Evolutionary conservation across 2,329 filamentous ascomycete species (phyloP).

Genomic region (Sarocladium oryzae): DNA sequence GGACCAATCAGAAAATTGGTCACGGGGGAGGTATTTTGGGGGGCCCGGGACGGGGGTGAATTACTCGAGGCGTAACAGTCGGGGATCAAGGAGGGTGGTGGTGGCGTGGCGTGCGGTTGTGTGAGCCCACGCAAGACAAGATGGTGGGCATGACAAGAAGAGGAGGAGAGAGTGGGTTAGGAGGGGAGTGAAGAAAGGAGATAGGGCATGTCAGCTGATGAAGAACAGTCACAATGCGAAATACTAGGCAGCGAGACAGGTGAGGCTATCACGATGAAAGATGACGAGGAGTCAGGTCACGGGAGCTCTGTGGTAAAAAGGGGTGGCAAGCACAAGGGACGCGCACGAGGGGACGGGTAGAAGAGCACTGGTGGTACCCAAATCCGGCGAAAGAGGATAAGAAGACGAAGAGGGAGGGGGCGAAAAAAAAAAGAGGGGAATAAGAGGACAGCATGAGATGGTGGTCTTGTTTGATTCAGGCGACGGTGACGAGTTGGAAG

Average conservation of each 20-base stretch:
- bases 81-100: conserved; percentile 3
- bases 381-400: neutral
- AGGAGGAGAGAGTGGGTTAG: neutral
- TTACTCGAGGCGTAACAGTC: conserved; percentile 14
- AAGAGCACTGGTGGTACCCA: neutral
- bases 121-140: too few species aligned
- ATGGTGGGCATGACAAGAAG: neutral
- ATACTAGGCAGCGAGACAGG: neutral
- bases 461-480: too few species aligned
- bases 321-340: neutral
- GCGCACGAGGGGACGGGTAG: neutral
- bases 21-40: conserved; percentile 25
- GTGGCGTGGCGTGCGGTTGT: neutral
- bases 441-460: neutral
- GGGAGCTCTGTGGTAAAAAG: neutral
- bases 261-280: conserved; percentile 1
- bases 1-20: conserved; percentile 35
- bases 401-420: neutral
- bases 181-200: neutral
- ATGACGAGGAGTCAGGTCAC: neutral
- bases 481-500: neutral
- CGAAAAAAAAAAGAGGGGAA: neutral
- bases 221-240: neutral
- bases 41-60: conserved; percentile 19
- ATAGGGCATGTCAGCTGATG: neutral